phyloP scores from a whole-genome alignment of 768 basidiomycete species.

The Psilocybe tampanensis region DNA sequence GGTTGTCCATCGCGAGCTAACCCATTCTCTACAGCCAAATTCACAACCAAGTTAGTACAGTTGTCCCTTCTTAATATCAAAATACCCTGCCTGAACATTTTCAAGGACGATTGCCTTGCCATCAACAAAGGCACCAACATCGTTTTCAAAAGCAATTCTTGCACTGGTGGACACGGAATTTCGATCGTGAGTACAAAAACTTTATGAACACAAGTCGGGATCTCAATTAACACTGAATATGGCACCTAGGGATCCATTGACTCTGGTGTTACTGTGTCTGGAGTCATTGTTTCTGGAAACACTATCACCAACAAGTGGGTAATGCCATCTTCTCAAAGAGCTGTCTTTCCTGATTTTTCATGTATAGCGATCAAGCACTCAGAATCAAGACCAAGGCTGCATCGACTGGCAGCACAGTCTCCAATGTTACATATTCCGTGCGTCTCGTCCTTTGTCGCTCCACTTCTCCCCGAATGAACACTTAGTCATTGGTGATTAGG shows the following conservation, averaged over 20 bases:
- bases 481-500: slow-evolving; percentile 27
- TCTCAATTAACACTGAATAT: neutral
- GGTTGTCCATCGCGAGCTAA: neutral
- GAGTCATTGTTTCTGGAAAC: slow-evolving; percentile 52
- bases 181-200: slow-evolving; percentile 41
- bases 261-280: slow-evolving; percentile 47
- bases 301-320: slow-evolving; percentile 55
- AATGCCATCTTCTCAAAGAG: neutral
- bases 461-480: neutral
- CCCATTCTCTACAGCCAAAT: slow-evolving; percentile 25
- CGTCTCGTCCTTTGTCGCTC: neutral
- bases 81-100: neutral
- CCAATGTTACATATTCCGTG: slow-evolving; percentile 51
- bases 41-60: slow-evolving; percentile 44
- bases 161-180: slow-evolving; percentile 65
- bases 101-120: slow-evolving; percentile 66
- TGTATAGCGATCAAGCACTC: slow-evolving; percentile 49
- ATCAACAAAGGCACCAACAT: slow-evolving; percentile 47
- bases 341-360: neutral
- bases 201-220: too few species aligned
- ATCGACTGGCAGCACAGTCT: slow-evolving; percentile 49
- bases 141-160: slow-evolving; percentile 51
- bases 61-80: neutral
- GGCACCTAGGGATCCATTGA: slow-evolving; percentile 53
- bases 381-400: slow-evolving; percentile 59